These are phyloP conservation scores for Ophiostoma ips DNA, from an alignment of 2,329 filamentous ascomycete species.

Conservation along the genomic window DNA sequence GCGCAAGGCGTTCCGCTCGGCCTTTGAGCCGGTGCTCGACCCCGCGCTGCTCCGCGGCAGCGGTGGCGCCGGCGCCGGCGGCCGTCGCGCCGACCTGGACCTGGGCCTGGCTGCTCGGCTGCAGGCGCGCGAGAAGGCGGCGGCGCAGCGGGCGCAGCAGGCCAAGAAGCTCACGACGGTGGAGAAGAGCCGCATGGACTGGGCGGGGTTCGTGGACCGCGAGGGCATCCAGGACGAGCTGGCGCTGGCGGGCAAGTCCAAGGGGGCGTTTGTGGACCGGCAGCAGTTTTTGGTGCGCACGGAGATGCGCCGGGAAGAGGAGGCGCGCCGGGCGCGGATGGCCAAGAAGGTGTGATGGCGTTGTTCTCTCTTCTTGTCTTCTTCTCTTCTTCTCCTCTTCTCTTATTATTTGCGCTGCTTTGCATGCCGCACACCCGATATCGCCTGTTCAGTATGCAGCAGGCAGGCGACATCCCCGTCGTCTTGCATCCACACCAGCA, in stretches of 20 bases:
- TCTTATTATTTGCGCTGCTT: too few relatives aligned
- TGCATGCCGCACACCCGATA: too few relatives aligned
- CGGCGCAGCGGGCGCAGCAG: conserved; percentile 21
- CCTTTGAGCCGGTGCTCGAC: conserved; percentile 43
- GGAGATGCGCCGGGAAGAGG: conserved; percentile 47
- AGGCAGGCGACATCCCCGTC: too few relatives aligned
- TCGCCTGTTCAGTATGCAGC: too few relatives aligned
- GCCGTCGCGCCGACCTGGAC: conserved; percentile 42
- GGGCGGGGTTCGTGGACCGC: conserved; percentile 58
- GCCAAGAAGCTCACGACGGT: conserved; percentile 56
- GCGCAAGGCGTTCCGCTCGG: conserved; percentile 45
- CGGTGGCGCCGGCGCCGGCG: too few relatives aligned
- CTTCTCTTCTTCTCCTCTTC: too few relatives aligned
- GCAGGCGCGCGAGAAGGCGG: conserved; percentile 29
- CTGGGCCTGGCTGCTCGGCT: conserved; percentile 38
- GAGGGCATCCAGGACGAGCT: conserved; percentile 58
- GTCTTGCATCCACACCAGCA: too few relatives aligned
- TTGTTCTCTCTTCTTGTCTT: too few relatives aligned
- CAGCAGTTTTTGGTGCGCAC: conserved; percentile 54
- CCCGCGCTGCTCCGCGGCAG: conserved; percentile 39
- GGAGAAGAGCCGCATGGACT: conserved; percentile 60
- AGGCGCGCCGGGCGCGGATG: conserved; percentile 40
- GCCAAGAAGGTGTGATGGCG: conserved; percentile 22
- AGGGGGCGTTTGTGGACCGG: conserved; percentile 46
- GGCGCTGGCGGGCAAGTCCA: conserved; percentile 48